Evolutionary conservation across 345 rosid species (phyloP), one percentile per base, ranked within the genome.

Genomic region (Murraya koenigii): DNA sequence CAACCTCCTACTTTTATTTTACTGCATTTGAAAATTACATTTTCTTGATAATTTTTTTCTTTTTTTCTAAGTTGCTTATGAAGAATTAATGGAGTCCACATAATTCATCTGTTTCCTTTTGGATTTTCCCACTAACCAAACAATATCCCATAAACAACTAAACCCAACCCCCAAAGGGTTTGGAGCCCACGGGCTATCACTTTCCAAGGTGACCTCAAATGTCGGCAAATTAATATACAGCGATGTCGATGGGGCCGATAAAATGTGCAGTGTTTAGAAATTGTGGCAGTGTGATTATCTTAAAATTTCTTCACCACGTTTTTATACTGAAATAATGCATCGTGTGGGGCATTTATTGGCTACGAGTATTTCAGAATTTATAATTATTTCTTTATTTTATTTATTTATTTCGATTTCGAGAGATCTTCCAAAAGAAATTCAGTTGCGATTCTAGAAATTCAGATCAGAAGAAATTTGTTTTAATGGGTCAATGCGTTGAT

Each of bases 161-260:
- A 14, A 20, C 30, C 6, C 23, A n/a, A n/a, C n/a, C 56, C 28
- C 44, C 39, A 15, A 62, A 20, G 58, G 61, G 5, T 19, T 70
- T 23, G 72, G 76, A 71, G 76, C 77, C 83, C 83, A 56, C 77
- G 38, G 30, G n/a, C 17, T 25, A 22, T 52, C 76, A 20, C 36
- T 75, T 39, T 75, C 76, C 17, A 9, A 32, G 23, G 38, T 49
- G 22, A 32, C 64, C 22, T n/a, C 20, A 30, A 7, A 9, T 63
- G 79, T 75, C 79, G 79, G 82, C 76, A 75, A 75, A 62, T 26
- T 49, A 25, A 39, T 41, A 4, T 60, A 11, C 13, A 60, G 28
- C 32, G 32, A 30, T 30, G 32, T n/a, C 13, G n/a, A 2, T 73
- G 76, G 36, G 67, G 22, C 67, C 1, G 39, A 22, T 23, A 73